phyloP scores from a whole-genome alignment of 768 basidiomycete genomes.

The Calvatia gigantea region DNA sequence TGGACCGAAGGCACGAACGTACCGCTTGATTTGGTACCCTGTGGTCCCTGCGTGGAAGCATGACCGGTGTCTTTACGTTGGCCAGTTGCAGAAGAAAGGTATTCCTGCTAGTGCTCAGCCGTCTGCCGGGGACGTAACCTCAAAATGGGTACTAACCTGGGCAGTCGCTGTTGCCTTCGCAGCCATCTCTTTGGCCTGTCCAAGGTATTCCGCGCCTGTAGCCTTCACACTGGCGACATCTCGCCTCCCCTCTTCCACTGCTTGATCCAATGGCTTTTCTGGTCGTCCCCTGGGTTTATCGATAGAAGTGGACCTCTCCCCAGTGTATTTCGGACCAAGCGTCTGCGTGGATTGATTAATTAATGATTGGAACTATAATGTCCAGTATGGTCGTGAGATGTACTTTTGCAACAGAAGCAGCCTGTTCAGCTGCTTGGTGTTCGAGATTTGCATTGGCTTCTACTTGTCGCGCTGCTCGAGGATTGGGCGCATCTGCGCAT shows the following conservation, averaged over 20 bases:
- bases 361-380: background rate
- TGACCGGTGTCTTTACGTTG: background rate
- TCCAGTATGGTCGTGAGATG: slow-evolving; percentile 7
- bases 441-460: slow-evolving; percentile 43
- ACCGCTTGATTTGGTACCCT: background rate
- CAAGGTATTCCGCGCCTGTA: slow-evolving; percentile 44
- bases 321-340: slow-evolving; percentile 30
- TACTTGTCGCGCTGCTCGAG: slow-evolving; percentile 37
- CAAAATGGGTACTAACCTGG: slow-evolving; percentile 27
- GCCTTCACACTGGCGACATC: slow-evolving; percentile 46
- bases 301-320: slow-evolving; percentile 29
- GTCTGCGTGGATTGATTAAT: slow-evolving; percentile 16
- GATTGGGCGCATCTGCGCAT: slow-evolving; percentile 43
- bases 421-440: slow-evolving; percentile 45
- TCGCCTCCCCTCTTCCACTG: slow-evolving; percentile 53
- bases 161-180: slow-evolving; percentile 40
- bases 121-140: background rate
- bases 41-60: background rate
- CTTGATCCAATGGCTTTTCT: slow-evolving; percentile 41
- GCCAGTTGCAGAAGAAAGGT: background rate
- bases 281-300: slow-evolving; percentile 34
- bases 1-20: background rate
- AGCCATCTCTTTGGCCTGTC: slow-evolving; percentile 53
- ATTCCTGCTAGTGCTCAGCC: background rate
- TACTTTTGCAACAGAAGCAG: slow-evolving; percentile 53